Evolutionary conservation across 495 filamentous ascomycete genomes (phyloP).

Genomic region (Staphylotrichum tortipilum): DNA sequence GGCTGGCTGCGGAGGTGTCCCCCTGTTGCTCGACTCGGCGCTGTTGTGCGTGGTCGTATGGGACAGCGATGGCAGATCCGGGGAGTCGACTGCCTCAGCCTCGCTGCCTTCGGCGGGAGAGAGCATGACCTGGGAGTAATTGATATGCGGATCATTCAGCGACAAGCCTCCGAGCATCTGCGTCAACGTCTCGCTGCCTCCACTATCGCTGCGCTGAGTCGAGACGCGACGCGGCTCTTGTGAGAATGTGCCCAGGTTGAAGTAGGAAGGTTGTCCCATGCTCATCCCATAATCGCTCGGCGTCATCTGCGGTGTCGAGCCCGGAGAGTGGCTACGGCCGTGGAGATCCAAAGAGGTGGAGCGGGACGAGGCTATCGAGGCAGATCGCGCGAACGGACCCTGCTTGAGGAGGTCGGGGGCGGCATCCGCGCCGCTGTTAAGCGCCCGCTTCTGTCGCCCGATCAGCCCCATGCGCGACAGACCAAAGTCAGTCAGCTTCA

Average conservation of each 20-base stretch:
- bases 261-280: conserved; percentile 82
- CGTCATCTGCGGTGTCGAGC: conserved; percentile 77
- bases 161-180: conserved; percentile 80
- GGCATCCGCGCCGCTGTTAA: conserved; percentile 71
- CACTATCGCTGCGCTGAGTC: conserved; percentile 84
- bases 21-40: conserved; percentile 31
- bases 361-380: conserved; percentile 85
- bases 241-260: conserved; percentile 59
- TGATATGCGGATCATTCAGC: conserved; percentile 51
- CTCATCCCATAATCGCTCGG: conserved; percentile 58
- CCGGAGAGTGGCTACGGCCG: conserved; percentile 61
- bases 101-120: conserved; percentile 44
- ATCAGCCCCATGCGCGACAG: conserved; percentile 95
- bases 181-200: conserved; percentile 74
- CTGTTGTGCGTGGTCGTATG: conserved; percentile 49
- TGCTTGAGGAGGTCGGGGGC: conserved; percentile 87
- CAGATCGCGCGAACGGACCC: conserved; percentile 76
- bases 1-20: conserved; percentile 57
- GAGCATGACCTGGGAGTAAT: conserved; percentile 42
- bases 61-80: conserved; percentile 58
- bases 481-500: conserved; percentile 97
- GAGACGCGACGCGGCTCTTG: conserved; percentile 78
- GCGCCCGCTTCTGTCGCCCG: conserved; percentile 86
- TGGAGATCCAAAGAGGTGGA: conserved; percentile 92
- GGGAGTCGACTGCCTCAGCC: conserved; percentile 55